These are phyloP conservation scores for Erodium chrysanthum DNA, from an alignment of 441 rosid genomes.

Conservation along the genomic window DNA sequence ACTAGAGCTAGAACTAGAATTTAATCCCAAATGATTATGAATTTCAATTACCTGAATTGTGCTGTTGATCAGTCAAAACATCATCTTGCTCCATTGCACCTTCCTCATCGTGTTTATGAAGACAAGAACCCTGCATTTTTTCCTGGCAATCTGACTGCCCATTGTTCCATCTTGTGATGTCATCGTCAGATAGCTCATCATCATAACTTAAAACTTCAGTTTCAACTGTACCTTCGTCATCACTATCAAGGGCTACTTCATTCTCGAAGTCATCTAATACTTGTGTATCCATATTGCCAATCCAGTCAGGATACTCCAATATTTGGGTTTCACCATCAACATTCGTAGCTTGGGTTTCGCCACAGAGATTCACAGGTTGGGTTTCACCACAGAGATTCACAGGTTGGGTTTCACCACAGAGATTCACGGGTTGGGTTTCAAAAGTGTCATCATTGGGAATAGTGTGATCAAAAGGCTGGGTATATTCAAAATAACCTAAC, in stretches of 20 bases:
- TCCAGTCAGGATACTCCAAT: slow-evolving; percentile 27
- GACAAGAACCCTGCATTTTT: slow-evolving; percentile 11
- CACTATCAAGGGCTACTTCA: slow-evolving; percentile 26
- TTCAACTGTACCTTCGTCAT: slow-evolving; percentile 30
- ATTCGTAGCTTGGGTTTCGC: slow-evolving; percentile 6
- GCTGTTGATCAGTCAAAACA: slow-evolving; percentile 16
- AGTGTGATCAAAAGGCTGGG: slow-evolving; percentile 28
- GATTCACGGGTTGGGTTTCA: slow-evolving; percentile 45
- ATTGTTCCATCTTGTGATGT: slow-evolving; percentile 17
- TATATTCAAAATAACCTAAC: slow-evolving; percentile 17
- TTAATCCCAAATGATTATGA: slow-evolving; percentile 9
- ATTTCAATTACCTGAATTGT: slow-evolving; percentile 23
- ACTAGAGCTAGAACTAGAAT: background rate
- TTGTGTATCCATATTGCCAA: slow-evolving; percentile 31
- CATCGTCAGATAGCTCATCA: slow-evolving; percentile 28
- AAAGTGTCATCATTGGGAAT: slow-evolving; percentile 27
- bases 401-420: slow-evolving; percentile 42
- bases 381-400: slow-evolving; percentile 7
- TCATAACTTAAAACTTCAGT: slow-evolving; percentile 35
- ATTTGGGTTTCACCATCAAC: slow-evolving; percentile 33
- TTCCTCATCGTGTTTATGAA: slow-evolving; percentile 13
- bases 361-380: slow-evolving; percentile 4
- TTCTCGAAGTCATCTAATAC: slow-evolving; percentile 31
- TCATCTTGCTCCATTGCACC: slow-evolving; percentile 17
- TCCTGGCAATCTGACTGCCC: slow-evolving; percentile 16